These are phyloP conservation scores for Amylostereum chailletii DNA, from an alignment of 1,284 basidiomycete species.

Conservation along the genomic window DNA sequence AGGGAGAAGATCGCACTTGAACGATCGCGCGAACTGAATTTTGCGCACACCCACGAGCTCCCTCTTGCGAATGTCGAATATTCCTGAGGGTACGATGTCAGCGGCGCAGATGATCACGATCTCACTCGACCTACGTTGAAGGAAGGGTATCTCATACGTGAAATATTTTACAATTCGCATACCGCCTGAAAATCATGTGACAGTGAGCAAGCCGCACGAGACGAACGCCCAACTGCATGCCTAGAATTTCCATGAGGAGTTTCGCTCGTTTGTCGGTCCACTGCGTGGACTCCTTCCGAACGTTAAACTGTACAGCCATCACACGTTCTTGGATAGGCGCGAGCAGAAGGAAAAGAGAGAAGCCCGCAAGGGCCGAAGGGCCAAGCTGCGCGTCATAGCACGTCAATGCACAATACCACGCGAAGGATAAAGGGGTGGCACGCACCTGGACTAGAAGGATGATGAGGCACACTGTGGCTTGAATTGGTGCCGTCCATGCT, in stretches of 20 bases:
- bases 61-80: slow-evolving; percentile 41
- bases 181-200: slow-evolving; percentile 27
- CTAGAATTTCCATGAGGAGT: slow-evolving; percentile 58
- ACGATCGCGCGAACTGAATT: slow-evolving; percentile 54
- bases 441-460: slow-evolving; percentile 51
- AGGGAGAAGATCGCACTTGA: slow-evolving; percentile 34
- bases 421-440: slow-evolving; percentile 1
- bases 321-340: slow-evolving; percentile 64
- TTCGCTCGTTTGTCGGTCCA: slow-evolving; percentile 69
- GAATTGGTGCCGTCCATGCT: slow-evolving; percentile 66
- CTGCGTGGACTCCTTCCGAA: slow-evolving; percentile 52
- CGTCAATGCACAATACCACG: neutral
- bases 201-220: neutral
- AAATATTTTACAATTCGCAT: slow-evolving; percentile 78
- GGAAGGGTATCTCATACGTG: slow-evolving; percentile 58
- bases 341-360: slow-evolving; percentile 62
- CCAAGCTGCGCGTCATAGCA: slow-evolving; percentile 41
- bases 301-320: slow-evolving; percentile 60
- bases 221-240: slow-evolving; percentile 18
- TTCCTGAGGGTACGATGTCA: slow-evolving; percentile 27
- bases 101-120: neutral
- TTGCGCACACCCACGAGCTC: slow-evolving; percentile 49
- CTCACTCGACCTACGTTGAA: slow-evolving; percentile 39
- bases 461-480: slow-evolving; percentile 51
- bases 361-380: slow-evolving; percentile 70